Percentiles rank a stretch among this genome's conserved stretches.
Evolutionary conservation across 352 stramenopile species (phyloP).

Genomic region (Phytopythium helicoides): DNA sequence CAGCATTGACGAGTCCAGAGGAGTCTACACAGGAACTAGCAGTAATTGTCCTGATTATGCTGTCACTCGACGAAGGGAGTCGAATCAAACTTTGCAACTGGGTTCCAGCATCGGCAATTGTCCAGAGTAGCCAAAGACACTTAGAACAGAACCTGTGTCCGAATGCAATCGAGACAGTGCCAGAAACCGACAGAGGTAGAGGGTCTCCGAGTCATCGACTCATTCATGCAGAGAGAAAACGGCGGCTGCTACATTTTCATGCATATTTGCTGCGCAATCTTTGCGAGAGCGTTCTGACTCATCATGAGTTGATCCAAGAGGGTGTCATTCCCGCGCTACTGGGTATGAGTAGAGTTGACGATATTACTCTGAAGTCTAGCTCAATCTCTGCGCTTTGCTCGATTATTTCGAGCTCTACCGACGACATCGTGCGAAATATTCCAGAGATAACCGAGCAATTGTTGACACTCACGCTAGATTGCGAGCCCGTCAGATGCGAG

Average conservation of each 20-base stretch:
- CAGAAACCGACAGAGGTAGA: too few species aligned
- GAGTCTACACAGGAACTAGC: constrained; percentile 55
- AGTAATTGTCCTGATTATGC: constrained; percentile 43
- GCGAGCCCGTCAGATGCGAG: constrained; percentile 23
- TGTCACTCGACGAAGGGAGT: constrained; percentile 63
- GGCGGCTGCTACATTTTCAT: constrained; percentile 46
- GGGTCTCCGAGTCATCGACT: too few species aligned
- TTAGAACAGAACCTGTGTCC: neutral
- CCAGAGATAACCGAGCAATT: constrained; percentile 54
- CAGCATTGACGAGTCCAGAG: constrained; percentile 33
- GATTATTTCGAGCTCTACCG: constrained; percentile 58
- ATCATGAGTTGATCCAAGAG: constrained; percentile 70
- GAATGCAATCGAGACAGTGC: too few species aligned
- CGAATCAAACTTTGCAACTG: constrained; percentile 73
- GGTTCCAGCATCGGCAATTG: constrained; percentile 42
- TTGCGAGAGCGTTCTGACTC: constrained; percentile 67
- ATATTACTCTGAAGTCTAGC: constrained; percentile 59
- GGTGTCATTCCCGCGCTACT: constrained; percentile 50
- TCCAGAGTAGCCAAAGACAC: constrained; percentile 13
- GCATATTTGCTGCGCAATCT: constrained; percentile 75
- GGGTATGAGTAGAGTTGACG: constrained; percentile 46
- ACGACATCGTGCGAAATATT: constrained; percentile 48
- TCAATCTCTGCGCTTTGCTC: constrained; percentile 66
- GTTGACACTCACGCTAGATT: constrained; percentile 37
- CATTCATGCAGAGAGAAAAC: constrained; percentile 1